These are phyloP conservation scores for Pholiota conissans DNA, from an alignment of 768 basidiomycete species.

Conservation along the genomic window DNA sequence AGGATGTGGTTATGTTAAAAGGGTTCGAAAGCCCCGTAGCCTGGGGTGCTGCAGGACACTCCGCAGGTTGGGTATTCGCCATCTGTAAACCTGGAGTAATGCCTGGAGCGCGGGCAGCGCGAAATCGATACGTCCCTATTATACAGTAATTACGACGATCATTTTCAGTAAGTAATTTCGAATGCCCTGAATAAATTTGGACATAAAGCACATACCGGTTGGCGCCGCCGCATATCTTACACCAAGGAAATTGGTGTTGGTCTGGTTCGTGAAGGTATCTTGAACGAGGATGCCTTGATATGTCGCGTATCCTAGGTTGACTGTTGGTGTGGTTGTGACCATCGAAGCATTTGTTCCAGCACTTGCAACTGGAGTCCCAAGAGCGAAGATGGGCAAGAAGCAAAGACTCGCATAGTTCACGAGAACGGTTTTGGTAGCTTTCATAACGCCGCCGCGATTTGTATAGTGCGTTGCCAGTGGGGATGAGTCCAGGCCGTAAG, in stretches of 20 bases:
- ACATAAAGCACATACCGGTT: constrained; percentile 27
- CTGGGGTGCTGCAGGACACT: constrained; percentile 29
- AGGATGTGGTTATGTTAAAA: constrained; percentile 16
- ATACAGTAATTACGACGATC: not conserved
- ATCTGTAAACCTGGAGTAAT: constrained; percentile 28
- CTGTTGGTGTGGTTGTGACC: constrained; percentile 17
- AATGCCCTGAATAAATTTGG: no score
- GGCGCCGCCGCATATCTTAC: constrained; percentile 54
- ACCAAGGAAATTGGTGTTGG: constrained; percentile 40
- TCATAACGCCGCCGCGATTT: not conserved
- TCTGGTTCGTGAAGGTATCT: constrained; percentile 26
- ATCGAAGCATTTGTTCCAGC: no score
- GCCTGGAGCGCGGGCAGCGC: constrained; percentile 31
- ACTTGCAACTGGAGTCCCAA: not conserved
- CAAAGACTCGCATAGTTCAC: not conserved
- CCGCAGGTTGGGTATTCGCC: constrained; percentile 30
- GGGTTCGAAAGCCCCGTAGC: constrained; percentile 33
- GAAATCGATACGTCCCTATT: constrained; percentile 38
- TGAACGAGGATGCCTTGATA: constrained; percentile 35
- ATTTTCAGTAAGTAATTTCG: not conserved
- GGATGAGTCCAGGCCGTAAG: no score
- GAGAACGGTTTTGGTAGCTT: not conserved
- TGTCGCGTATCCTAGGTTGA: constrained; percentile 46
- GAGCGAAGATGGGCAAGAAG: not conserved
- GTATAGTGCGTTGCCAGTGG: no score